Evolutionary conservation across 371 early-diverging fungal species (phyloP).

Genomic region (Lichtheimia hyalospora): DNA sequence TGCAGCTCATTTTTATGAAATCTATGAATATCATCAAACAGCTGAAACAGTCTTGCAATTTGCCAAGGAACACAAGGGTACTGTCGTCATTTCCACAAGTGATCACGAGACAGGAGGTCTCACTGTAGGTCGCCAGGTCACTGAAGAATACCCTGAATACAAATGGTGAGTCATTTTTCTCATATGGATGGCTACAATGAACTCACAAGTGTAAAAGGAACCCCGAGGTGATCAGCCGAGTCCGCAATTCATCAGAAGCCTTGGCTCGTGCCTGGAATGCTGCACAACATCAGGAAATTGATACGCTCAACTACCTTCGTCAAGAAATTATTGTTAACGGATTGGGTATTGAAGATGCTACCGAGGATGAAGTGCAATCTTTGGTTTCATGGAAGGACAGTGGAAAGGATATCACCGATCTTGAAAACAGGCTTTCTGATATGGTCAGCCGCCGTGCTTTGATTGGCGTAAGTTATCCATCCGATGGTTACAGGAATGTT

Average conservation of each 20-base stretch:
- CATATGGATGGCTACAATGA: neutral
- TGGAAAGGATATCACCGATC: conserved; percentile 19
- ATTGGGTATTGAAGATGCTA: conserved; percentile 59
- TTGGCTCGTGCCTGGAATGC: conserved; percentile 18
- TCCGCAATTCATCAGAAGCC: conserved; percentile 56
- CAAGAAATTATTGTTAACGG: conserved; percentile 48
- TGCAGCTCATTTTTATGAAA: conserved; percentile 75
- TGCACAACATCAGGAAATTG: neutral
- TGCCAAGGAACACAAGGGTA: conserved; percentile 64
- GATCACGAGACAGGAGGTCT: conserved; percentile 65
- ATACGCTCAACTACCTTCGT: conserved; percentile 19
- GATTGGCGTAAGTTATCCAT: conserved; percentile 47
- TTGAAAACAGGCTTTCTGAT: conserved; percentile 39
- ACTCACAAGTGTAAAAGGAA: conserved; percentile 16
- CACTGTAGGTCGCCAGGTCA: conserved; percentile 52
- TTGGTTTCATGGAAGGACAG: conserved; percentile 32
- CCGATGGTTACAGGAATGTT: neutral
- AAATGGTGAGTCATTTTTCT: conserved; percentile 45
- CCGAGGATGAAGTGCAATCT: conserved; percentile 51
- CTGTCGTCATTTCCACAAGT: conserved; percentile 70
- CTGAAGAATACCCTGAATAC: conserved; percentile 66
- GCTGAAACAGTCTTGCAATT: conserved; percentile 59
- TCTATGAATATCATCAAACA: conserved; percentile 70
- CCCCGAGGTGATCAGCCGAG: conserved; percentile 60
- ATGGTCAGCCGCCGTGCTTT: conserved; percentile 60